Conservation (phyloP, 148 eudicot species). For the Pouteria glomerata region DNA sequence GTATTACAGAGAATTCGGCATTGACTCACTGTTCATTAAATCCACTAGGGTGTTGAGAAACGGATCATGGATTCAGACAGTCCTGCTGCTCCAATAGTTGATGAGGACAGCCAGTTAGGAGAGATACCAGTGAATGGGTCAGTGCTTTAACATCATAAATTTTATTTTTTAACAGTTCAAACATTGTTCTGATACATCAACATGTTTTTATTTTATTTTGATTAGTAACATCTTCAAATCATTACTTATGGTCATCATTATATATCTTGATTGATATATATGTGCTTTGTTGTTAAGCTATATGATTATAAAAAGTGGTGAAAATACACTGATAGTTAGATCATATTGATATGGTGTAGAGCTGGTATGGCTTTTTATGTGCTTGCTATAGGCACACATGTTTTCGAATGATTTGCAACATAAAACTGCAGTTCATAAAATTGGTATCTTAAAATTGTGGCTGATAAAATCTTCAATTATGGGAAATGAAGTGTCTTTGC, state of each 20-base stretch:
- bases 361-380: background rate
- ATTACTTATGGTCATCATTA: background rate
- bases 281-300: background rate
- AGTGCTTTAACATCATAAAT: conserved; percentile 15
- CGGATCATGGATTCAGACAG: conserved; percentile 35
- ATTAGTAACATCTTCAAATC: background rate
- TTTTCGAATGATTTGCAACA: background rate
- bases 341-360: background rate
- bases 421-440: background rate
- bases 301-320: background rate
- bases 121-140: conserved; percentile 32
- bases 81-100: conserved; percentile 21
- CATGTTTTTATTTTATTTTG: too few species aligned
- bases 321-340: background rate
- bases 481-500: background rate
- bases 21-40: background rate
- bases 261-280: background rate
- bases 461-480: background rate
- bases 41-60: background rate
- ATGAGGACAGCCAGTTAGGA: conserved; percentile 20
- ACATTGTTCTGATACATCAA: background rate
- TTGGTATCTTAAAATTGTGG: background rate
- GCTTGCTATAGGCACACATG: background rate
- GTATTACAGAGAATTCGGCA: background rate
- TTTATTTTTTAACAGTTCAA: background rate